Conservation (phyloP, 371 early-diverging fungal species). For the Cokeromyces recurvatus region DNA sequence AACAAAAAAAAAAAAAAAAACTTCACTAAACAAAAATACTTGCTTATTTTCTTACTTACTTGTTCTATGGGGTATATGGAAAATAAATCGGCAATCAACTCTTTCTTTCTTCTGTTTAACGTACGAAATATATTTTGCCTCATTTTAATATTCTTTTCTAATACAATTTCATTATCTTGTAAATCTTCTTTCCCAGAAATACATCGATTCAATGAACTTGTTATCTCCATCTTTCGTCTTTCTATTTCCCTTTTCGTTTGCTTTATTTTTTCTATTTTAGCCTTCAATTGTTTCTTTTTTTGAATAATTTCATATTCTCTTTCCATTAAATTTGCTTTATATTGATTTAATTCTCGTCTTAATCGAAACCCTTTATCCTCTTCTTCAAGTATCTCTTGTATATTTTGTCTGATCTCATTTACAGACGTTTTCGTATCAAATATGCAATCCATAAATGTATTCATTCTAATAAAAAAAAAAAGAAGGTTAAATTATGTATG, state of each 20-base stretch:
- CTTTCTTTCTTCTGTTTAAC: constrained; percentile 43
- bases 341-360: constrained; percentile 27
- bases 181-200: constrained; percentile 32
- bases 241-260: constrained; percentile 6
- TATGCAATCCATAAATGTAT: constrained; percentile 52
- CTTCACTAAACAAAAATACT: no score
- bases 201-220: constrained; percentile 27
- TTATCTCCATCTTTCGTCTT: constrained; percentile 3
- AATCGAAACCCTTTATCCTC: constrained; percentile 38
- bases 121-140: constrained; percentile 36
- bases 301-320: constrained; percentile 11
- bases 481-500: no score
- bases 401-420: constrained; percentile 41
- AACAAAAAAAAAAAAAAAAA: no score
- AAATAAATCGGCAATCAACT: constrained; percentile 55
- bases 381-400: constrained; percentile 34
- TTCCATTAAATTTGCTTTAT: constrained; percentile 7
- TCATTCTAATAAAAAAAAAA: constrained; percentile 21
- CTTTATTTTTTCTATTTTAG: constrained; percentile 1
- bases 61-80: constrained; percentile 65
- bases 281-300: constrained; percentile 10
- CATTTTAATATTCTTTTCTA: constrained; percentile 47
- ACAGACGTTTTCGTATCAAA: constrained; percentile 52
- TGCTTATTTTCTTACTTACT: no score
- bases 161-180: constrained; percentile 33